Conservation (phyloP, 176 grass and related monocot species). For the Triticum aestivum region IWGSC_CS_RefSeq_v2.1 NC_057796.1:312623913-312624412, state of each 20-base stretch:
- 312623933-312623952: conserved; percentile 59
- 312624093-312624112: conserved; percentile 77
- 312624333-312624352: conserved; percentile 78
- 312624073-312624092: conserved; percentile 80
- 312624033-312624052: conserved; percentile 41
- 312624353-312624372: conserved; percentile 82
- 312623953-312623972: conserved; percentile 68
- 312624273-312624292: conserved; percentile 33
- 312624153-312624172: conserved; percentile 74
- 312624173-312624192: conserved; percentile 94
- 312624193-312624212: conserved; percentile 37
- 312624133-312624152: conserved; percentile 95
- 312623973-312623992: conserved; percentile 54
- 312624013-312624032: conserved; percentile 79
- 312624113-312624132: conserved; percentile 90
- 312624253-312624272: conserved; percentile 11
- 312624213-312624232: conserved; percentile 27
- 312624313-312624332: conserved; percentile 41
- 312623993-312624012: conserved; percentile 58
- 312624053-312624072: conserved; percentile 71
- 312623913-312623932: conserved; percentile 56
- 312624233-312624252: conserved; percentile 33
- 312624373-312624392: conserved; percentile 87
- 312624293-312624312: conserved; percentile 54
- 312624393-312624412: conserved; percentile 94